Evolutionary conservation across 2,329 filamentous ascomycete species (phyloP), one percentile per base, ranked within the genome.

Genomic region (Neospermospora avenae): DNA sequence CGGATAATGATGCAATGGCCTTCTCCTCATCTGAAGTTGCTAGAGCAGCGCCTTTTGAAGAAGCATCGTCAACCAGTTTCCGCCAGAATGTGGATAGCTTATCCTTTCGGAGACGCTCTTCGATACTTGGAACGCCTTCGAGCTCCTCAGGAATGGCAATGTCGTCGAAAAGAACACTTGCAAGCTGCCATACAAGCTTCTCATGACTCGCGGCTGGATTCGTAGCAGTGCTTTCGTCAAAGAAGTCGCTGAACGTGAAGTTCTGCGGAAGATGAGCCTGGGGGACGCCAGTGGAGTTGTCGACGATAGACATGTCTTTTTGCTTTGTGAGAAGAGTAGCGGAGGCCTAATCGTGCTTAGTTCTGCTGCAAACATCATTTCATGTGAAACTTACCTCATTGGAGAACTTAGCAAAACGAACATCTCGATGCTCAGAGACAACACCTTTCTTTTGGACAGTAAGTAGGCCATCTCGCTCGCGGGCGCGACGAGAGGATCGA

Each of bases 141-240:
- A 79, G 69, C 13, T 80, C 77, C 2, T 74, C 60, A 2, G 77
- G 74, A 31, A 81, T 71, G 16, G 77, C 77, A 11, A 85, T 63
- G n/a, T 86, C 80, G 65, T 96, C 92, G 70, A 96, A 99, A 3
- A 99, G 81, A 39, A 97, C 87, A 59, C 90, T 89, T 1, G 91
- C 88, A 37, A 99, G 80, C 62, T 91, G 84, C 95, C 96, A 99
- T 0, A 95, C 85, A 14, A 85, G 80, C 69, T 86, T 84, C 74
- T 96, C 91, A 59, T 91, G 84, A 20, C 77, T 74, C 57, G 74
- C 78, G 22, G 78, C 79, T 16, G 77, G 75, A 64, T 74, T 75
- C 34, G 72, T 70, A 35, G 62, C 74, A 42, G 74, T 69, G 13
- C 75, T 74, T 18, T 73, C 70, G 55, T 77, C 73, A 25, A 78